These are phyloP conservation scores for Brassica nigra DNA, from an alignment of 345 rosid species.

Conservation along the genomic window DNA sequence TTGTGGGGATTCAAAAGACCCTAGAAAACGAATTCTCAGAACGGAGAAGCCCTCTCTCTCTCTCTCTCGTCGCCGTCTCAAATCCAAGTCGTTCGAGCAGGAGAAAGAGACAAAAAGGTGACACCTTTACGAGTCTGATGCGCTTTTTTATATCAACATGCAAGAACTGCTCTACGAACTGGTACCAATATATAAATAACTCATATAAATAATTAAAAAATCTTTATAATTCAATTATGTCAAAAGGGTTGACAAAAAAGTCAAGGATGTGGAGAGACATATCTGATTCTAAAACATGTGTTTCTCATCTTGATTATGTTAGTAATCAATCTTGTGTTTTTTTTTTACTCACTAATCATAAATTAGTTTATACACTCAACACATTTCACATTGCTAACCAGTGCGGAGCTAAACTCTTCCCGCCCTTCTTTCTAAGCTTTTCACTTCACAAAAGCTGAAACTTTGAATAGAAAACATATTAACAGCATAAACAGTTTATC, in stretches of 20 bases:
- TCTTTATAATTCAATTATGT: neutral
- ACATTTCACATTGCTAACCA: neutral
- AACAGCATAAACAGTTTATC: too few species aligned
- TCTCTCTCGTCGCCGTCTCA: constrained; percentile 11
- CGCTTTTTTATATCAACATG: constrained; percentile 31
- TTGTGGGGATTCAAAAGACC: constrained; percentile 24
- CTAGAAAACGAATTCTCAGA: constrained; percentile 40
- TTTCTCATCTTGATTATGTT: neutral
- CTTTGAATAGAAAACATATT: neutral
- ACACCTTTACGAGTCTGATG: constrained; percentile 4
- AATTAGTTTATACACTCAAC: neutral
- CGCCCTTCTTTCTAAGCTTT: constrained; percentile 3
- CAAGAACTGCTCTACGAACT: constrained; percentile 8
- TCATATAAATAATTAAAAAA: neutral
- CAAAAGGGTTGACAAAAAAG: neutral
- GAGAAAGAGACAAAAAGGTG: neutral
- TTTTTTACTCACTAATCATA: neutral
- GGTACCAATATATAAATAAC: neutral
- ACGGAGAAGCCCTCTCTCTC: neutral
- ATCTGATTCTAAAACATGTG: neutral
- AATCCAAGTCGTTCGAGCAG: neutral
- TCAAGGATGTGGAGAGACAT: neutral
- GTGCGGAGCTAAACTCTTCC: neutral
- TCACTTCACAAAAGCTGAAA: constrained; percentile 15
- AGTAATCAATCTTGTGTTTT: neutral